Evolutionary conservation across 805 yeast species (phyloP).

Genomic region (Starmera caribaea): DNA sequence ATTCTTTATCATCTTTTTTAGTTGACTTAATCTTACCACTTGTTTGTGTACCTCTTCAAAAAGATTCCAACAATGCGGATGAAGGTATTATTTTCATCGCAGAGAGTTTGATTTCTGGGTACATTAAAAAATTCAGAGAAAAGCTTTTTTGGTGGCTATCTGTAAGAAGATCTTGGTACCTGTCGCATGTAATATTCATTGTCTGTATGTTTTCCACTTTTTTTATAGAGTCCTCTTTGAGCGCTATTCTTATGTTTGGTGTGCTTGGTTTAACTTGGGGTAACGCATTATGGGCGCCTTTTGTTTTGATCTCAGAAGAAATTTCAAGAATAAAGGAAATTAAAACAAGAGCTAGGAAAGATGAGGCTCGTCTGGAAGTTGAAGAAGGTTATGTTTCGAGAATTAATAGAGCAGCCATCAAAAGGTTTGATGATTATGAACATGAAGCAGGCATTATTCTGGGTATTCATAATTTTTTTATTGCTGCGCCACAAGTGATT

Average conservation of each 20-base stretch:
- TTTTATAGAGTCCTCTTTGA: constrained; percentile 27
- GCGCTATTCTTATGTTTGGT: constrained; percentile 40
- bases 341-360: constrained; percentile 21
- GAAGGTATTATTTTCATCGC: not conserved
- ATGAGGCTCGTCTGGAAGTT: not conserved
- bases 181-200: constrained; percentile 41
- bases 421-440: constrained; percentile 30
- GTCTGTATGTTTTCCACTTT: constrained; percentile 38
- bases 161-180: constrained; percentile 37
- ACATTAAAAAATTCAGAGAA: constrained; percentile 6
- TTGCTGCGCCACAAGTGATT: constrained; percentile 47
- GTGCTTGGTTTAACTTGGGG: constrained; percentile 59
- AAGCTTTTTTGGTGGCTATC: constrained; percentile 16
- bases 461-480: constrained; percentile 50
- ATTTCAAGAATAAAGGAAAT: constrained; percentile 41
- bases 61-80: constrained; percentile 5
- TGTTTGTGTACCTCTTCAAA: constrained; percentile 25
- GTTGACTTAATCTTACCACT: constrained; percentile 37
- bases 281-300: constrained; percentile 57
- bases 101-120: not conserved
- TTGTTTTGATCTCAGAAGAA: constrained; percentile 50
- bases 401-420: constrained; percentile 13
- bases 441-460: constrained; percentile 47
- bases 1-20: constrained; percentile 36
- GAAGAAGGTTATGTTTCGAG: not conserved